Percentiles rank a stretch among this genome's conserved stretches.
Conservation (phyloP, 108 stramenopile genomes). For the Fragilariopsis cylindrus region DNA sequence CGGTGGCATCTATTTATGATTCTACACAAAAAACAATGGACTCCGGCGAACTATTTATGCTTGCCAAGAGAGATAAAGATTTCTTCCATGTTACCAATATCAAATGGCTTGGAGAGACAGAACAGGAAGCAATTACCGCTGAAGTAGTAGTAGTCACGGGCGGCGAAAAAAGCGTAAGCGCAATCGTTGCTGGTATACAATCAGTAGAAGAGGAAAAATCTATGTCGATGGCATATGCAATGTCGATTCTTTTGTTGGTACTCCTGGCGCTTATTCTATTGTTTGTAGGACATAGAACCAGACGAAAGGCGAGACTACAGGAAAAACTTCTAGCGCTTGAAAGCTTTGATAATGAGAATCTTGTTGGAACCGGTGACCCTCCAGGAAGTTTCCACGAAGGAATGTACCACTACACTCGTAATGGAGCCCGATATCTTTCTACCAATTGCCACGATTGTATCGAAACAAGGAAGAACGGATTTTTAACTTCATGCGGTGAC, state of each 20-base stretch:
- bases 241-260: conserved; percentile 1
- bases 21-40: conserved; percentile 37
- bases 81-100: conserved; percentile 26
- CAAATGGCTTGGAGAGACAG: conserved; percentile 30
- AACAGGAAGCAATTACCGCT: conserved; percentile 22
- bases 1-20: conserved; percentile 33
- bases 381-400: conserved; percentile 55
- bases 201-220: conserved; percentile 5
- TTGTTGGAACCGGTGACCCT: conserved; percentile 50
- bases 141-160: conserved; percentile 5
- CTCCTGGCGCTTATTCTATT: conserved; percentile 2
- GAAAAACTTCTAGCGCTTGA: not conserved
- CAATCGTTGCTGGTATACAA: not conserved
- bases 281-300: not conserved
- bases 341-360: conserved; percentile 5
- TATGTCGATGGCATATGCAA: conserved; percentile 6
- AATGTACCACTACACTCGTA: conserved; percentile 45
- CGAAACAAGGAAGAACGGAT: conserved; percentile 34
- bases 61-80: conserved; percentile 1
- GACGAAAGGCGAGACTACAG: not conserved
- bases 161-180: conserved; percentile 1
- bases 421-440: conserved; percentile 52
- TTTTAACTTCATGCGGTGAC: conserved; percentile 12
- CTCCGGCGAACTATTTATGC: conserved; percentile 6
- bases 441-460: conserved; percentile 42